Evolutionary conservation across 768 basidiomycete species (phyloP).

Genomic region (Hygrocybe punicea): DNA sequence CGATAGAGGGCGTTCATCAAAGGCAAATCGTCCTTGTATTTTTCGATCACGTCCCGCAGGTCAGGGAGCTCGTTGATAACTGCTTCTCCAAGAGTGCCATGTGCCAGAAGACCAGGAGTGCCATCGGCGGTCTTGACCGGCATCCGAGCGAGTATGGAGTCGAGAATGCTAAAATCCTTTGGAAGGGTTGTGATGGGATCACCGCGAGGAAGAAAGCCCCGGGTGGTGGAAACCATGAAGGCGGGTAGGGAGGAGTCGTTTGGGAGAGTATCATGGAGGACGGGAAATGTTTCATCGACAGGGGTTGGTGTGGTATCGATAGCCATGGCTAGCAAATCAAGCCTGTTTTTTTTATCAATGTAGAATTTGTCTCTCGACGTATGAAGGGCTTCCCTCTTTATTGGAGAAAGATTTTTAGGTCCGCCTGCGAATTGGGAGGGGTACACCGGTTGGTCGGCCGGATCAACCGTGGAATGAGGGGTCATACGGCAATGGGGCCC

Average conservation of each 20-base stretch:
- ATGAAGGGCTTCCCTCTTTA: too few relatives aligned
- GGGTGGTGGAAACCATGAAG: slow-evolving; percentile 22
- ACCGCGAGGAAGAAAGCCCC: slow-evolving; percentile 24
- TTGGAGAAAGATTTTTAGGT: too few relatives aligned
- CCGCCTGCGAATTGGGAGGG: too few relatives aligned
- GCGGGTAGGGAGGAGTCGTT: slow-evolving; percentile 11
- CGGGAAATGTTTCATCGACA: background rate
- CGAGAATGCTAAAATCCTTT: slow-evolving; percentile 22
- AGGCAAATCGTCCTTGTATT: slow-evolving; percentile 20
- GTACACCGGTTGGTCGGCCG: too few relatives aligned
- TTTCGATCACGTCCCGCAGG: slow-evolving; percentile 12
- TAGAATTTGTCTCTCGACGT: too few relatives aligned
- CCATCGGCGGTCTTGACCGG: slow-evolving; percentile 29
- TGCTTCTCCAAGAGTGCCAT: slow-evolving; percentile 25
- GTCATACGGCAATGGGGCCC: too few relatives aligned
- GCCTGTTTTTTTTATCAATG: too few relatives aligned
- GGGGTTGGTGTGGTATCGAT: background rate
- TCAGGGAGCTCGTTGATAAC: slow-evolving; percentile 26
- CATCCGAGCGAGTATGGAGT: slow-evolving; percentile 29
- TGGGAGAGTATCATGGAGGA: background rate
- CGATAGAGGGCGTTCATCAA: slow-evolving; percentile 13
- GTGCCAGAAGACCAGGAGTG: slow-evolving; percentile 27
- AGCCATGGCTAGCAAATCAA: too few relatives aligned
- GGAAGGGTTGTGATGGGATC: slow-evolving; percentile 28
- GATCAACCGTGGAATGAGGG: too few relatives aligned